Evolutionary conservation across 148 eudicot species (phyloP), one percentile per base, ranked within the genome.

Genomic region (Amaranthus hypochondriacus): DNA sequence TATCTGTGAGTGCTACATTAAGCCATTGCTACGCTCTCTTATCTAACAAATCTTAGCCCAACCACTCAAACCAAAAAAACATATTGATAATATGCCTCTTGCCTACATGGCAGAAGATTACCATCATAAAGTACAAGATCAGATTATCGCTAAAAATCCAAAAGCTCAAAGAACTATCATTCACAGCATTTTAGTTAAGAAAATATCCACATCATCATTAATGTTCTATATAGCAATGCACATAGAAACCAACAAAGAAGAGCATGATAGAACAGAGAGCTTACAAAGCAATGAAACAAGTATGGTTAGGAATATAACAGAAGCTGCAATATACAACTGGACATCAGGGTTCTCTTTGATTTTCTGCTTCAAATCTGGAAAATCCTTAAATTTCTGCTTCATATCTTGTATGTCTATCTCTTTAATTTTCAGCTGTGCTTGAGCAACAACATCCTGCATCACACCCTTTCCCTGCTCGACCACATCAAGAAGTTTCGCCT

Each of bases 281-380:
- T 76, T 70, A 87, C 87, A 55, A 7, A 87, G 72, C 46, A 84
- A 66, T 70, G 81, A 74, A 72, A 87, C 56, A 21, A 84, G 62
- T 47, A 78, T 52, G 4, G 86, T 87, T 53, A 87, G 10, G 46
- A 80, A 66, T 39, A 87, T 69, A 66, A 79, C 73, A 47, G 81
- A 84, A 18, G 80, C 74, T 13, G 84, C 83, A 53, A 82, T 76
- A 75, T 82, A 87, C 71, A 87, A 63, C 43, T 84, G 87, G 60
- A 68, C 46, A 47, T 83, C 72, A 0, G 90, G 87, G 18, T 80
- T 79, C 79, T 79, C 83, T 48, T 72, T 68, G 43, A 81, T 67
- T 54, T 60, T 56, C 47, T 78, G 73, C 48, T 83, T 81, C 4
- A 50, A 8, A 5, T 18, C 46, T 3, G 62, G 60, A 12, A 58